A percentile compares a stretch with the other conserved stretches of the same genome.
Evolutionary conservation across 345 rosid genomes (phyloP).

Genomic region (Eucalyptus globulus): DNA sequence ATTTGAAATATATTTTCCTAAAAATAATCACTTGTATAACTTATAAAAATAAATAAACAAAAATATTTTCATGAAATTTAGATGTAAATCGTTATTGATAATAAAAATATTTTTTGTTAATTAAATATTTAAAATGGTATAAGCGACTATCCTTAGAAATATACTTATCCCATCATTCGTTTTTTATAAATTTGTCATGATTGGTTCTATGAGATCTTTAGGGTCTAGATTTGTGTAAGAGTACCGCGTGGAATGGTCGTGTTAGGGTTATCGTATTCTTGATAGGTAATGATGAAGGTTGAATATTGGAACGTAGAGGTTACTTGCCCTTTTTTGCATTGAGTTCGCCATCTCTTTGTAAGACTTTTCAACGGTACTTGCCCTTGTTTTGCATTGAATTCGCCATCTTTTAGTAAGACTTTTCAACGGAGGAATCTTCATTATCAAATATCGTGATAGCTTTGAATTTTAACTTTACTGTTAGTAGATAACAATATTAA

Average conservation of each 20-base stretch:
- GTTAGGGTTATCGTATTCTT: background rate
- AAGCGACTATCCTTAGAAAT: background rate
- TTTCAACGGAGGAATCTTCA: background rate
- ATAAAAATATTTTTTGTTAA: background rate
- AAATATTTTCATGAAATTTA: background rate
- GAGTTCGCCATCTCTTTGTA: background rate
- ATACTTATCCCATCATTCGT: background rate
- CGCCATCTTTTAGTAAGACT: background rate
- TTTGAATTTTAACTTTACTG: background rate
- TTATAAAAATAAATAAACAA: background rate
- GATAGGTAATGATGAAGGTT: background rate
- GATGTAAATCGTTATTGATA: fast-evolving
- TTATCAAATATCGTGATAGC: background rate
- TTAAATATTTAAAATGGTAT: fast-evolving
- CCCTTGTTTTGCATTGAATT: background rate
- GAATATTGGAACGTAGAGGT: background rate
- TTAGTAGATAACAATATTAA: background rate
- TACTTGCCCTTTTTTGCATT: background rate
- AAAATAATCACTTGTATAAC: fast-evolving
- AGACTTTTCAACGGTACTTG: background rate
- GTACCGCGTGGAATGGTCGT: background rate
- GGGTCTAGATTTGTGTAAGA: background rate
- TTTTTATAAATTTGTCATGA: background rate
- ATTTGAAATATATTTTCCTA: fast-evolving
- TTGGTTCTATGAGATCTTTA: background rate